Percentiles rank a stretch among this genome's conserved stretches.
These are phyloP conservation scores for Syncephalastrum racemosum DNA, from an alignment of 371 early-diverging fungal genomes.

Conservation along the genomic window DNA sequence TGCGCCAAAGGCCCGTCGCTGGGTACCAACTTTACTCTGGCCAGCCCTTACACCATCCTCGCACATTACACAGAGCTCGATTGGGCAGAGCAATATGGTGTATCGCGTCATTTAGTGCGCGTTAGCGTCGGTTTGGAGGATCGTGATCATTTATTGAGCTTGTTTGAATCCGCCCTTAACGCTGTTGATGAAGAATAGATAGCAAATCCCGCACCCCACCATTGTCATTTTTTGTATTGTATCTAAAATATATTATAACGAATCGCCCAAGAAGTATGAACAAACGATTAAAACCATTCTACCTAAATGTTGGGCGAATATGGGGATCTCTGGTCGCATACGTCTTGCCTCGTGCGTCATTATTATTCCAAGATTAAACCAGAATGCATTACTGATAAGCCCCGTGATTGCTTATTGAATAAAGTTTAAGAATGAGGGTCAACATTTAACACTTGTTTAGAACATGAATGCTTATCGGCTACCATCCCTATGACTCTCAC, in stretches of 20 bases:
- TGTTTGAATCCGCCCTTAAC: constrained; percentile 75
- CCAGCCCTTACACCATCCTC: constrained; percentile 90
- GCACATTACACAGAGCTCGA: constrained; percentile 94
- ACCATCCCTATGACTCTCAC: too few relatives aligned
- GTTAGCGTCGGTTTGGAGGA: constrained; percentile 92
- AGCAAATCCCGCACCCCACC: not conserved
- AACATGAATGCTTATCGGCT: too few relatives aligned
- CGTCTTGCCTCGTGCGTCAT: too few relatives aligned
- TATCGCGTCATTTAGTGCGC: constrained; percentile 76
- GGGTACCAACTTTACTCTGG: constrained; percentile 96
- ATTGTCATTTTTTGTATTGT: constrained; percentile 1
- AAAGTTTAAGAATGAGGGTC: too few relatives aligned
- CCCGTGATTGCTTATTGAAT: too few relatives aligned
- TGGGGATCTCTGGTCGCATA: too few relatives aligned
- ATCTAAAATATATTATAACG: not conserved
- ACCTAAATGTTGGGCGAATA: too few relatives aligned
- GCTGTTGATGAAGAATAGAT: constrained; percentile 36
- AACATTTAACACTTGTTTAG: too few relatives aligned
- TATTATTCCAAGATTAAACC: too few relatives aligned
- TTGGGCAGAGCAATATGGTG: constrained; percentile 86
- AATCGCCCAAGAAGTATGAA: not conserved
- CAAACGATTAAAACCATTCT: too few relatives aligned
- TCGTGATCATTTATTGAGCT: constrained; percentile 55
- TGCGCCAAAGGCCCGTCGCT: constrained; percentile 93
- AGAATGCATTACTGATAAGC: too few relatives aligned